Evolutionary conservation across 108 stramenopile genomes (phyloP).

Genomic region (Discostella pseudostelligera): DNA sequence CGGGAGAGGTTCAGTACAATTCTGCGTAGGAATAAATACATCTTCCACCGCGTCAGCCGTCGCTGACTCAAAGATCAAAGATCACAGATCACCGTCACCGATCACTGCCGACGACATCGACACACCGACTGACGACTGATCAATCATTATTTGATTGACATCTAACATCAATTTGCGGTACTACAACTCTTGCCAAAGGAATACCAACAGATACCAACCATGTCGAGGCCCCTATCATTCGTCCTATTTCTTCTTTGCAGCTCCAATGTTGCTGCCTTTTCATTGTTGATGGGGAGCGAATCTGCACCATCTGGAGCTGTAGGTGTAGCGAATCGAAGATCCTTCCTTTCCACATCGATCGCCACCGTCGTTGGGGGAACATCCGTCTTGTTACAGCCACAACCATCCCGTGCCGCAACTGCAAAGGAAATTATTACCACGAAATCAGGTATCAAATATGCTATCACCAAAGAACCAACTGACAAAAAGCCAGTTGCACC

Average conservation of each 20-base stretch:
- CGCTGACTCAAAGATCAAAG: too few relatives aligned
- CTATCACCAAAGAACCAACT: conserved; percentile 48
- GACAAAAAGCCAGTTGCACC: conserved; percentile 51
- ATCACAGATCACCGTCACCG: too few relatives aligned
- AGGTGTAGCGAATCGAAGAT: conserved; percentile 4
- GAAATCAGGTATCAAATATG: conserved; percentile 74
- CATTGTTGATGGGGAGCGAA: conserved; percentile 6
- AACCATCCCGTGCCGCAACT: conserved; percentile 22
- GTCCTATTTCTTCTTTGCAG: conserved; percentile 4
- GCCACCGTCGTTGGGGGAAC: conserved; percentile 22
- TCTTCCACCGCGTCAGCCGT: too few relatives aligned
- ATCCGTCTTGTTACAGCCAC: conserved; percentile 11
- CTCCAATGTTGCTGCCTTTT: conserved; percentile 11
- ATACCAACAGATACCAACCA: neutral
- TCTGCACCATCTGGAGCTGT: neutral
- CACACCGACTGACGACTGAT: too few relatives aligned
- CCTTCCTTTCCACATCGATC: conserved; percentile 24
- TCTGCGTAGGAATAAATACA: too few relatives aligned
- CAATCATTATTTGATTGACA: too few relatives aligned
- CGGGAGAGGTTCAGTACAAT: too few relatives aligned
- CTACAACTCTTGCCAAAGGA: too few relatives aligned
- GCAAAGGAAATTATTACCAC: conserved; percentile 61
- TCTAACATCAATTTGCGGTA: neutral
- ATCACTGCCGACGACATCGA: too few relatives aligned
- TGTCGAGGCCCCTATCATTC: conserved; percentile 4